Conservation (phyloP, 257 asterid genomes). For the Solanum raphanifolium region DNA sequence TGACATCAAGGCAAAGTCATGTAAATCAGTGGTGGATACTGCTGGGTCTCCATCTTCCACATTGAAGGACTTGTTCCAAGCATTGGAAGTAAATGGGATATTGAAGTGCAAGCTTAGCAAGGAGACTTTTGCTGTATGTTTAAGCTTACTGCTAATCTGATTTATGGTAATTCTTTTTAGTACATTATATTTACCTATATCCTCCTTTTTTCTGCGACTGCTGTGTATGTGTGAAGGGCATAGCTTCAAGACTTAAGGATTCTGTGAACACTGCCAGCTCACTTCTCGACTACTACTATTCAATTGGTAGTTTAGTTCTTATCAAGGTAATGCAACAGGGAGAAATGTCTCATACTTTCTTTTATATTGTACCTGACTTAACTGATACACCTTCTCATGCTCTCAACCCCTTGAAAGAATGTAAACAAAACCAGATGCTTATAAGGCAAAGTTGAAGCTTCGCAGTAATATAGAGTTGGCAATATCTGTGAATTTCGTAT, state of each 20-base stretch:
- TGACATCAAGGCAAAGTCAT: conserved; percentile 37
- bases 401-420: not conserved
- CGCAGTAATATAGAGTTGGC: not conserved
- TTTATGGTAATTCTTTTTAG: not conserved
- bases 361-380: not conserved
- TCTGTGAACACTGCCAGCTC: conserved; percentile 41
- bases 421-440: not conserved
- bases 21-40: conserved; percentile 51
- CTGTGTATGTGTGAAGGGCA: conserved; percentile 29
- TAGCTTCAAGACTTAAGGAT: conserved; percentile 52
- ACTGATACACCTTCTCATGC: not conserved
- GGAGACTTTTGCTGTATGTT: conserved; percentile 46
- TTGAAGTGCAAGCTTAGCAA: conserved; percentile 57
- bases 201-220: not conserved
- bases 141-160: conserved; percentile 4
- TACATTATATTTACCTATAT: not conserved
- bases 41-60: conserved; percentile 44
- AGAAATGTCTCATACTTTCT: not conserved
- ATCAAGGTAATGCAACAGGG: conserved; percentile 42
- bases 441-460: not conserved
- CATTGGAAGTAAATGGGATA: conserved; percentile 57
- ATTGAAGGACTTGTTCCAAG: conserved; percentile 52
- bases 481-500: not conserved
- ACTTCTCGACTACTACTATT: conserved; percentile 66
- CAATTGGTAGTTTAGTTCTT: conserved; percentile 57